Evolutionary conservation across 306 rosid species (phyloP).

Genomic region (Vigna nakashimae): DNA sequence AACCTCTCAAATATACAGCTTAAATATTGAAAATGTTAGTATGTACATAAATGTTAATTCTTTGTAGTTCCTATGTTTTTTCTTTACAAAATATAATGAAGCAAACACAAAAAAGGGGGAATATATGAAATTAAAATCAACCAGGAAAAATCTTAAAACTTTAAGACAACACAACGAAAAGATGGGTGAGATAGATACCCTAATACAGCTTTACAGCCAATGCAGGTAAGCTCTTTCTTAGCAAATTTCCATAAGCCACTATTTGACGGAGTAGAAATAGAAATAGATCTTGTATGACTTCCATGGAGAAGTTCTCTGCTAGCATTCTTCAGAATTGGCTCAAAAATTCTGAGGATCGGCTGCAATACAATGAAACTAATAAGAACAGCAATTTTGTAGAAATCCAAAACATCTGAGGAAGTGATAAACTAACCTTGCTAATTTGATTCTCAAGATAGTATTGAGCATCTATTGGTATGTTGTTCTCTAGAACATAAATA

Average conservation of each 20-base stretch:
- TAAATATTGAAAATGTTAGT: constrained; percentile 1
- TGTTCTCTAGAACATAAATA: constrained; percentile 93
- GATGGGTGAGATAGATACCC: constrained; percentile 56
- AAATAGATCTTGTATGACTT: constrained; percentile 92
- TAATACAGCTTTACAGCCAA: constrained; percentile 93
- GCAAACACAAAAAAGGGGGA: constrained; percentile 8
- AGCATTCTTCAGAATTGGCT: constrained; percentile 96
- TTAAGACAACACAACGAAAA: constrained; percentile 23
- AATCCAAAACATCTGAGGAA: constrained; percentile 27
- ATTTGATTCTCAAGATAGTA: constrained; percentile 98
- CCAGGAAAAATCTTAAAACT: constrained; percentile 26
- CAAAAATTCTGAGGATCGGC: constrained; percentile 97
- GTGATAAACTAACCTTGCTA: constrained; percentile 73
- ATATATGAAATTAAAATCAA: constrained; percentile 33
- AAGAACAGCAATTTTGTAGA: constrained; percentile 35
- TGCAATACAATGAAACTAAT: constrained; percentile 54
- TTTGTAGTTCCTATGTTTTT: constrained; percentile 17
- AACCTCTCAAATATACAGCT: constrained; percentile 10
- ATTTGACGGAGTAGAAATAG: constrained; percentile 90
- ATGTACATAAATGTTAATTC: constrained; percentile 19
- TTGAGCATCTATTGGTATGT: constrained; percentile 94
- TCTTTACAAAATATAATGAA: constrained; percentile 25
- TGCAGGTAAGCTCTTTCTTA: constrained; percentile 83
- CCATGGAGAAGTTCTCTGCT: constrained; percentile 98
- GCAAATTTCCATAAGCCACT: constrained; percentile 96